A percentile compares a stretch with the other conserved stretches of the same genome.
Conservation (phyloP, 306 rosid species). For the Quercus robur region DNA sequence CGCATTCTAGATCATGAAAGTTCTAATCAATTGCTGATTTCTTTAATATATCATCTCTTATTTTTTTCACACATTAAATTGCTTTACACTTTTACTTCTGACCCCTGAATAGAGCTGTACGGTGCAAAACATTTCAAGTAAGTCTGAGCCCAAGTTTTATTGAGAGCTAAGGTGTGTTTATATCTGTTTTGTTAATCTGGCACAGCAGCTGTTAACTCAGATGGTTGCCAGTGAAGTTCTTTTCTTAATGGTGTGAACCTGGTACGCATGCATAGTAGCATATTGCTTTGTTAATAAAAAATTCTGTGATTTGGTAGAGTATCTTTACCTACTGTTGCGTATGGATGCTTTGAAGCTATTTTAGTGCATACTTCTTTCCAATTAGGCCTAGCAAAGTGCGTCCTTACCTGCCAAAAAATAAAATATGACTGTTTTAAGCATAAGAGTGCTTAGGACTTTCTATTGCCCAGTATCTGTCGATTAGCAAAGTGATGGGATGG, state of each 20-base stretch:
- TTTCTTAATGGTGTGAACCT: background rate
- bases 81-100: background rate
- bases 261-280: background rate
- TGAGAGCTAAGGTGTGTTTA: background rate
- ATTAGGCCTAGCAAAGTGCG: slow-evolving; percentile 91
- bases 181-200: background rate
- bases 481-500: background rate
- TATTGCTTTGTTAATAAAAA: background rate
- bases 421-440: background rate
- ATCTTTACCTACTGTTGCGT: slow-evolving; percentile 75
- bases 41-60: background rate
- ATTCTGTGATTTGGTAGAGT: slow-evolving; percentile 12
- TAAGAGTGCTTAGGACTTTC: background rate
- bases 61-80: background rate
- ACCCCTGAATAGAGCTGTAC: background rate
- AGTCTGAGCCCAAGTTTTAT: background rate
- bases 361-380: slow-evolving; percentile 89
- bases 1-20: background rate
- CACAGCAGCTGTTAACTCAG: background rate
- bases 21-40: background rate
- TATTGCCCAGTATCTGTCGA: background rate
- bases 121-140: background rate
- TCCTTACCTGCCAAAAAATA: slow-evolving; percentile 62
- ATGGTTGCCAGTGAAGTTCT: background rate
- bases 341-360: slow-evolving; percentile 79